Evolutionary conservation across 495 filamentous ascomycete genomes (phyloP).

Genomic region (Penicillium argentinense): DNA sequence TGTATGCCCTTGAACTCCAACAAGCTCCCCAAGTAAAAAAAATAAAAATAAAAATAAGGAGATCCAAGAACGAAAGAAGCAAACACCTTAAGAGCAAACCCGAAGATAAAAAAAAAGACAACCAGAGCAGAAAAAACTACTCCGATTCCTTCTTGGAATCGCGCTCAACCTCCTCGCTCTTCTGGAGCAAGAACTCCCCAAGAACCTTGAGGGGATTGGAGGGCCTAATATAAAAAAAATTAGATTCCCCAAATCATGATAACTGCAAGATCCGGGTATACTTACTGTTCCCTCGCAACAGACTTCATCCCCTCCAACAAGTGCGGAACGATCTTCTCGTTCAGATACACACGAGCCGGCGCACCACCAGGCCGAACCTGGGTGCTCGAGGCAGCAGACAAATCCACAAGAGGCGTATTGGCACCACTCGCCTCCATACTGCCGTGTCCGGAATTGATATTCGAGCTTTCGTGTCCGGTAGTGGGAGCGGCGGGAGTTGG

Average conservation of each 20-base stretch:
- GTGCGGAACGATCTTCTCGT: slow-evolving; percentile 79
- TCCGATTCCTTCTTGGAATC: no score
- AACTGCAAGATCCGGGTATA: neutral
- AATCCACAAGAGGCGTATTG: slow-evolving; percentile 39
- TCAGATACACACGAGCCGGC: slow-evolving; percentile 84
- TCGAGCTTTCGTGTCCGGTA: slow-evolving; percentile 2
- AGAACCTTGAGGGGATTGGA: slow-evolving; percentile 82
- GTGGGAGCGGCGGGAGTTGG: neutral
- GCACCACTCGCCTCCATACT: slow-evolving; percentile 24
- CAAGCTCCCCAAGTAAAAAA: no score
- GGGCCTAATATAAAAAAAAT: slow-evolving; percentile 43
- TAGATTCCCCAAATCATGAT: neutral
- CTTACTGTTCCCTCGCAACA: slow-evolving; percentile 79
- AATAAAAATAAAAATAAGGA: no score
- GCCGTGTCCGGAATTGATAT: slow-evolving; percentile 6
- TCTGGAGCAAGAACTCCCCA: slow-evolving; percentile 82
- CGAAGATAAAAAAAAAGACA: no score
- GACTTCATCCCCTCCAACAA: slow-evolving; percentile 92
- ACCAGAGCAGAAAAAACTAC: no score
- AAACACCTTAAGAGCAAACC: no score
- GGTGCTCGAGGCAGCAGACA: slow-evolving; percentile 41
- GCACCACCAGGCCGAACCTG: slow-evolving; percentile 67
- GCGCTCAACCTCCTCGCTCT: slow-evolving; percentile 71
- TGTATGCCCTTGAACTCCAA: no score
- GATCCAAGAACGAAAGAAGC: no score